Percentiles rank a stretch among this genome's conserved stretches.
Evolutionary conservation across 805 yeast genomes (phyloP).

Genomic region (Priceomyces fermenticarens): DNA sequence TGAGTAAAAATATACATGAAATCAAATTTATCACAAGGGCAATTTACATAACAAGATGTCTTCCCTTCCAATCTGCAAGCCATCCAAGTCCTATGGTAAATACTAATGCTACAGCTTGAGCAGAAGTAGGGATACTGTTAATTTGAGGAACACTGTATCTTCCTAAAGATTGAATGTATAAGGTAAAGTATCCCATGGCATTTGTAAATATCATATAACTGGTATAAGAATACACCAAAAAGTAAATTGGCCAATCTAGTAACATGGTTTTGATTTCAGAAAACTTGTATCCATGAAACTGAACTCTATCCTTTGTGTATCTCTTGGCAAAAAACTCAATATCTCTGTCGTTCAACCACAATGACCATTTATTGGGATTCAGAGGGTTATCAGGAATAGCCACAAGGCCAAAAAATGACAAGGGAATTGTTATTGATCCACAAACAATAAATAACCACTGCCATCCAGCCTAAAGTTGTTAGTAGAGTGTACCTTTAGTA

Average conservation of each 20-base stretch:
- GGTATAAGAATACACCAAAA: slow-evolving; percentile 4
- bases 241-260: slow-evolving; percentile 6
- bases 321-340: slow-evolving; percentile 7
- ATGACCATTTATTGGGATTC: slow-evolving; percentile 15
- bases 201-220: slow-evolving; percentile 6
- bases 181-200: slow-evolving; percentile 11
- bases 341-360: slow-evolving; percentile 13
- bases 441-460: slow-evolving; percentile 60
- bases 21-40: slow-evolving; percentile 3
- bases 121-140: slow-evolving; percentile 28
- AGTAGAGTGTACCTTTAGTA: neutral
- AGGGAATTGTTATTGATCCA: slow-evolving; percentile 51
- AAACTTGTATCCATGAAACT: slow-evolving; percentile 2
- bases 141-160: slow-evolving; percentile 20
- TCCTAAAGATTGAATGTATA: slow-evolving; percentile 24
- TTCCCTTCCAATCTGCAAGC: slow-evolving; percentile 6
- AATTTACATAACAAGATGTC: slow-evolving; percentile 4
- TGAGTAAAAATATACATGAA: slow-evolving; percentile 5
- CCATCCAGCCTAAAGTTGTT: slow-evolving; percentile 43
- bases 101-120: slow-evolving; percentile 4
- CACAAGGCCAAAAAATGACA: slow-evolving; percentile 48
- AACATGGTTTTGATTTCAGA: slow-evolving; percentile 3
- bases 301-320: slow-evolving; percentile 3
- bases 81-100: slow-evolving; percentile 4
- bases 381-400: slow-evolving; percentile 54